Percentiles rank a stretch among this genome's conserved stretches.
Evolutionary conservation across 176 grass and related monocot genomes (phyloP).

Genomic region (Eremochloa ophiuroides): DNA sequence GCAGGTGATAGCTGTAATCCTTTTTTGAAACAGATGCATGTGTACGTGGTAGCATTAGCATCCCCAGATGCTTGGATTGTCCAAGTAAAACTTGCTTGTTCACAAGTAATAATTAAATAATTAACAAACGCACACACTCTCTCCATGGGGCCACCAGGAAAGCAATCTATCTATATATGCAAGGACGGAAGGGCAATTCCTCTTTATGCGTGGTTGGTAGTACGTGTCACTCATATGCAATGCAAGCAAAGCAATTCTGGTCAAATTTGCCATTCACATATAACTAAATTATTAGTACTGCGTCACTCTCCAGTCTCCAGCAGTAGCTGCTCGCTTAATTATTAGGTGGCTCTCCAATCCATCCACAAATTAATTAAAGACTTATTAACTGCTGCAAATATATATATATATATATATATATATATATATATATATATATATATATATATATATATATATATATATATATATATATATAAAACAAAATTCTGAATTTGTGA

Average conservation of each 20-base stretch:
- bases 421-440: no score
- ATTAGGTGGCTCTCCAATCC: background rate
- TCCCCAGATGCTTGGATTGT: background rate
- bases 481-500: background rate
- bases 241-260: background rate
- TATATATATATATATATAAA: no score
- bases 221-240: background rate
- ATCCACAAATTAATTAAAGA: background rate
- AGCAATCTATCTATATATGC: no score
- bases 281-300: background rate
- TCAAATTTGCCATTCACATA: background rate
- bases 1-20: background rate
- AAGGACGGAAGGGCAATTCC: no score
- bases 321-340: background rate
- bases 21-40: background rate
- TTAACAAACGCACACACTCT: background rate
- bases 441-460: no score
- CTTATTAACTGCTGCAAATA: background rate
- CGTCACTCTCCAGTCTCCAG: background rate
- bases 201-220: no score
- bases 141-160: no score
- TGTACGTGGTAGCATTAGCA: background rate
- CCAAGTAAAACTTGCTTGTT: background rate
- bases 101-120: background rate
- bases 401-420: no score